Evolutionary conservation across 306 rosid species (phyloP).

Genomic region (Cucurbita moschata): DNA sequence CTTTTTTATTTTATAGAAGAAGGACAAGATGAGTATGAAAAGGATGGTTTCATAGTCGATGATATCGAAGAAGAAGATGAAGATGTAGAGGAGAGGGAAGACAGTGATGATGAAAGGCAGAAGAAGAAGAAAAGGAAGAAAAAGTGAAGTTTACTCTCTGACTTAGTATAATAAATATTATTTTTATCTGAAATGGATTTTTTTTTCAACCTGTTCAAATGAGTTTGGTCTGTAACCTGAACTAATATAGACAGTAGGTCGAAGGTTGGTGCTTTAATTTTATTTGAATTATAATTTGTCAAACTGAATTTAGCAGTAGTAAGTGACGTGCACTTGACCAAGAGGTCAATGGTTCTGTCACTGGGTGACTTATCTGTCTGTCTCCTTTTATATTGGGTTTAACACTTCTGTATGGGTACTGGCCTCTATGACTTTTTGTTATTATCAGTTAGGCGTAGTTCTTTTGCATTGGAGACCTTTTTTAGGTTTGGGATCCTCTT

Average conservation of each 20-base stretch:
- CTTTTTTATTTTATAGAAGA: slow-evolving; percentile 27
- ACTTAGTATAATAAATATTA: background rate
- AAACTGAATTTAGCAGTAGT: too few relatives aligned
- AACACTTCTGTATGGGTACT: too few relatives aligned
- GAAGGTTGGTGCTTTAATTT: background rate
- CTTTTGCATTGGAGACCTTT: background rate
- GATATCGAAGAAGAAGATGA: slow-evolving; percentile 82
- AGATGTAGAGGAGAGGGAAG: slow-evolving; percentile 65
- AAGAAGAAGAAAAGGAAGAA: slow-evolving; percentile 91
- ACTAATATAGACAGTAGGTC: background rate
- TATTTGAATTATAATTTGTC: background rate
- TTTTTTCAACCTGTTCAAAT: background rate
- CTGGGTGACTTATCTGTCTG: background rate
- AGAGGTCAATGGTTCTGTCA: too few relatives aligned
- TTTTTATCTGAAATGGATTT: background rate
- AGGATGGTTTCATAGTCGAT: slow-evolving; percentile 92
- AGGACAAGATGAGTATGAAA: slow-evolving; percentile 94
- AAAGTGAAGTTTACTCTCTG: slow-evolving; percentile 28
- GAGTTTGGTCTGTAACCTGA: background rate
- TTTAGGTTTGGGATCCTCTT: background rate
- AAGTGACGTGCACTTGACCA: too few relatives aligned
- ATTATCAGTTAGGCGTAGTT: background rate
- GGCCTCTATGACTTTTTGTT: background rate
- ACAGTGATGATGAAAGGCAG: slow-evolving; percentile 83
- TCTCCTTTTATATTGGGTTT: background rate